Percentiles rank a stretch among this genome's conserved stretches.
phyloP scores from a whole-genome alignment of 257 asterid genomes.

The Gentiana dahurica region DNA sequence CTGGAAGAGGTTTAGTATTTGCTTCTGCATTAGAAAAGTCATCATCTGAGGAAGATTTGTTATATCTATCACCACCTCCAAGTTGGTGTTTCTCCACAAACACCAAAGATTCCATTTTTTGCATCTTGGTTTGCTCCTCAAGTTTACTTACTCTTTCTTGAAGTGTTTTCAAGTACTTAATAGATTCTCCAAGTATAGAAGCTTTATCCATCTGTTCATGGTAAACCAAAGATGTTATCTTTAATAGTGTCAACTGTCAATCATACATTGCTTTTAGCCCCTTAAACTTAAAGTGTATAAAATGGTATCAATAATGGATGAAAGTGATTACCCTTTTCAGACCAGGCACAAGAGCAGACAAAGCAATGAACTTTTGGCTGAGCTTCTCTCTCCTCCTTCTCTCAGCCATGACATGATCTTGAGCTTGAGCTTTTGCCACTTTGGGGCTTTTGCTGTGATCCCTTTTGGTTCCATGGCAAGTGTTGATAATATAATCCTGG shows the following conservation, averaged over 20 bases:
- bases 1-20: conserved; percentile 17
- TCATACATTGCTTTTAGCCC: too few relatives aligned
- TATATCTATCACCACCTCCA: background rate
- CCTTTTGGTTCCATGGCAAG: conserved; percentile 36
- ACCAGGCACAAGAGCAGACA: conserved; percentile 82
- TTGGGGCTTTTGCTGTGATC: conserved; percentile 16
- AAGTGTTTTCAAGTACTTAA: conserved; percentile 14
- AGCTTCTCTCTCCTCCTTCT: conserved; percentile 76
- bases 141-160: conserved; percentile 14
- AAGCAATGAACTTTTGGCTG: conserved; percentile 69
- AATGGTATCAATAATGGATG: too few relatives aligned
- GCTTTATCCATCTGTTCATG: conserved; percentile 12
- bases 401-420: conserved; percentile 81
- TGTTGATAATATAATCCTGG: conserved; percentile 28
- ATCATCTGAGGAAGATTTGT: conserved; percentile 3
- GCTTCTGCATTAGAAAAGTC: conserved; percentile 1
- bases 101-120: conserved; percentile 7
- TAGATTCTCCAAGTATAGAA: conserved; percentile 14
- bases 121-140: conserved; percentile 13
- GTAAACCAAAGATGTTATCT: background rate
- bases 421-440: conserved; percentile 43
- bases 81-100: conserved; percentile 10
- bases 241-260: too few relatives aligned
- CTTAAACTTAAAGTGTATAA: too few relatives aligned
- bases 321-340: conserved; percentile 49